A percentile compares a stretch with the other conserved stretches of the same genome.
phyloP scores from a whole-genome alignment of 164 flowering plant genomes.

The Dillenia suffruticosa region DNA sequence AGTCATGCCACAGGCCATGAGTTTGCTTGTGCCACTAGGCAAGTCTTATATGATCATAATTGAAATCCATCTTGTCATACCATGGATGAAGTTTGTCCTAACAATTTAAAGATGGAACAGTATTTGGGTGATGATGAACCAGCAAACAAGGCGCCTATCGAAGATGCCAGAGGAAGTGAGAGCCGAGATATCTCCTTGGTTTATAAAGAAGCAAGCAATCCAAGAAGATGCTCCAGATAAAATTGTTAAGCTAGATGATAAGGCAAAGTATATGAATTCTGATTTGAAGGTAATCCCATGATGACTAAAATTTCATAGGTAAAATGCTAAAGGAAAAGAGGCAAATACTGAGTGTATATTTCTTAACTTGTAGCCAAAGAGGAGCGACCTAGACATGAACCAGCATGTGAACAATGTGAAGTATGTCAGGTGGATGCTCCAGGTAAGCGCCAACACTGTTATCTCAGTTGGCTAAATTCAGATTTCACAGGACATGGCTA shows the following conservation, averaged over 20 bases:
- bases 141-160: constrained; percentile 64
- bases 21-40: constrained; percentile 56
- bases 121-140: constrained; percentile 87
- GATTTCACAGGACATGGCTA: background rate
- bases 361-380: constrained; percentile 43
- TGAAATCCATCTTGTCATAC: background rate
- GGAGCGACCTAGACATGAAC: constrained; percentile 71
- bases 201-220: constrained; percentile 51
- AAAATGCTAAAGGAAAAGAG: background rate
- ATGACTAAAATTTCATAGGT: background rate
- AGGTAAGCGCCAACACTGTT: constrained; percentile 27
- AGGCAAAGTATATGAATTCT: constrained; percentile 41
- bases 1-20: constrained; percentile 38
- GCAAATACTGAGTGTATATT: background rate
- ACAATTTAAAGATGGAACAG: constrained; percentile 29
- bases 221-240: constrained; percentile 40
- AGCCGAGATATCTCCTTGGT: constrained; percentile 69
- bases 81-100: constrained; percentile 4
- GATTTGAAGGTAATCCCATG: constrained; percentile 44
- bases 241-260: constrained; percentile 47
- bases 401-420: constrained; percentile 73
- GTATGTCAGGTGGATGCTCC: constrained; percentile 66
- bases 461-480: background rate
- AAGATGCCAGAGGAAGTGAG: constrained; percentile 81
- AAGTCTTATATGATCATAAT: background rate